These are phyloP conservation scores for Dendryphion nanum DNA, from an alignment of 2,329 filamentous ascomycete genomes.

Conservation along the genomic window DNA sequence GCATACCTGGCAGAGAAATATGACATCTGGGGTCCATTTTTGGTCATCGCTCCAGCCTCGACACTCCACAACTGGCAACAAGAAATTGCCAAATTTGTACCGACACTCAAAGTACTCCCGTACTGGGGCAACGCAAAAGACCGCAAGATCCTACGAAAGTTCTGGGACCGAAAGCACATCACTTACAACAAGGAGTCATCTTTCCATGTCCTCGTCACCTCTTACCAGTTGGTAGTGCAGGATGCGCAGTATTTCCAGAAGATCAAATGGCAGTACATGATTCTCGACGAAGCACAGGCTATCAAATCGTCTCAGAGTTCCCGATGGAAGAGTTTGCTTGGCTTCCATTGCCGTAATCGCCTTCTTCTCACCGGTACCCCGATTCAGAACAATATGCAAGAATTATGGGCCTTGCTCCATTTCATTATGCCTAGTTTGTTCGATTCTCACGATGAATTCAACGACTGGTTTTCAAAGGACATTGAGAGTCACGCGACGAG, in stretches of 20 bases:
- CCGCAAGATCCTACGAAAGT: conserved; percentile 93
- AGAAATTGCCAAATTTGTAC: conserved; percentile 93
- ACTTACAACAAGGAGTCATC: conserved; percentile 91
- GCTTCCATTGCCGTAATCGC: conserved; percentile 93
- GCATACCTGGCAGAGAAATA: conserved; percentile 95
- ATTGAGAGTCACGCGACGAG: conserved; percentile 98
- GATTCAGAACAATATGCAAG: conserved; percentile 99
- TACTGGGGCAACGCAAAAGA: conserved; percentile 97
- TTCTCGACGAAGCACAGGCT: conserved; percentile 95
- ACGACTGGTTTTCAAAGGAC: conserved; percentile 91
- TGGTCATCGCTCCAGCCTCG: conserved; percentile 93
- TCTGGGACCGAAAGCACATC: conserved; percentile 97
- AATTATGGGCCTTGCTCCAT: conserved; percentile 94
- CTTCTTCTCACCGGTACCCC: conserved; percentile 92
- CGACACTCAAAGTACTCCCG: conserved; percentile 88
- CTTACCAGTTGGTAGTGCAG: conserved; percentile 94
- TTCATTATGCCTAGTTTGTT: conserved; percentile 99
- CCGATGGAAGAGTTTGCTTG: conserved; percentile 91
- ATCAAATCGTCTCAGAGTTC: conserved; percentile 98
- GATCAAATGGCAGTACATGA: conserved; percentile 99
- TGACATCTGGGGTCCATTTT: conserved; percentile 96
- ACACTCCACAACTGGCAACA: conserved; percentile 99
- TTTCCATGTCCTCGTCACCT: conserved; percentile 95
- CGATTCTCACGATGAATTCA: conserved; percentile 89
- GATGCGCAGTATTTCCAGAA: conserved; percentile 98